Conservation (phyloP, 352 stramenopile genomes). For the Aphanomyces invadans region DNA sequence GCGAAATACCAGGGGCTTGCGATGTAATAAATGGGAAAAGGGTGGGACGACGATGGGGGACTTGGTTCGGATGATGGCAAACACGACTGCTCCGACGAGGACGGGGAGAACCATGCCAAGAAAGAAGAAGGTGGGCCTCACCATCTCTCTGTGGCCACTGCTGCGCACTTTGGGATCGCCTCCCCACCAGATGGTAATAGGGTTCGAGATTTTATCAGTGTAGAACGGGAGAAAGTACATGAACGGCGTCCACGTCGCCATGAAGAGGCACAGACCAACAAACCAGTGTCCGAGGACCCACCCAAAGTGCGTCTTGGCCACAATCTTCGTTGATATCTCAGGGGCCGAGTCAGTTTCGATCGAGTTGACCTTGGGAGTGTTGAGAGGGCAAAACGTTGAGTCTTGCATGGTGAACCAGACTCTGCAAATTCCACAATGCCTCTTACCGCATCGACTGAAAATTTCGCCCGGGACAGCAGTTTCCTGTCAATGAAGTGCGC, state of each 20-base stretch:
- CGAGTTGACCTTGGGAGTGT: not conserved
- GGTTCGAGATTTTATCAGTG: not conserved
- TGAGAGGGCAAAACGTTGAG: not conserved
- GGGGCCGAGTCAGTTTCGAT: not conserved
- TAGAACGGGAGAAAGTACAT: not conserved
- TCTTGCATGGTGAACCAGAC: not conserved
- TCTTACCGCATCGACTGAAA: too few species aligned
- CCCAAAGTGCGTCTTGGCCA: not conserved
- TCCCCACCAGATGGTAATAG: not conserved
- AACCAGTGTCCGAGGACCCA: not conserved
- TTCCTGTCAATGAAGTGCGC: too few species aligned
- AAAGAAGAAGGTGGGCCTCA: slow-evolving; percentile 42
- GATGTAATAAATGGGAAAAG: slow-evolving; percentile 33
- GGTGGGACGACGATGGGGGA: not conserved
- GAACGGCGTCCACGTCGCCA: not conserved
- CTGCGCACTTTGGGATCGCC: not conserved
- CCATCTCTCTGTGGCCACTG: slow-evolving; percentile 39
- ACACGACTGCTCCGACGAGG: slow-evolving; percentile 31
- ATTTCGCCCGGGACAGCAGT: too few species aligned
- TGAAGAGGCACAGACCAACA: not conserved
- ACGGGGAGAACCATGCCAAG: slow-evolving; percentile 39
- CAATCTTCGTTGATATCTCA: not conserved
- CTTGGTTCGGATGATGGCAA: slow-evolving; percentile 33
- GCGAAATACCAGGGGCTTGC: slow-evolving; percentile 31
- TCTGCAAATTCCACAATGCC: slow-evolving; percentile 4